Conservation (phyloP, 73 alveolate species). For the Effrenium voratum region DNA sequence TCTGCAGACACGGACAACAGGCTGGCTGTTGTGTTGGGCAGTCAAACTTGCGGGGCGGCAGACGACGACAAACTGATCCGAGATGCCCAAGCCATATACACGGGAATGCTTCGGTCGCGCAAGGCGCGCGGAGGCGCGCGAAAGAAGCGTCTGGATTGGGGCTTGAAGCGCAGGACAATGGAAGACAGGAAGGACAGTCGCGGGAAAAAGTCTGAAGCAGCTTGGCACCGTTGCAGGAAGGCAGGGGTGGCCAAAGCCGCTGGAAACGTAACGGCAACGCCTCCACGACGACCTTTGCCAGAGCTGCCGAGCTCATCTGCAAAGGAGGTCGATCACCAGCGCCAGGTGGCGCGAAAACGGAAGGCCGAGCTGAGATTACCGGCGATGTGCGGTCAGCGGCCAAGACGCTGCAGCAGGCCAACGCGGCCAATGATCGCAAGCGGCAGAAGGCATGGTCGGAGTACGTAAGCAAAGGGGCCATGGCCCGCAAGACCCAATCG, state of each 20-base stretch:
- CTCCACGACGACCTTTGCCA: background rate
- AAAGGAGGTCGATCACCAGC: background rate
- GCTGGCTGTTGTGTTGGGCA: constrained; percentile 17
- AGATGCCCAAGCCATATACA: background rate
- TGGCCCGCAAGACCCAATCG: background rate
- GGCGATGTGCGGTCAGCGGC: background rate
- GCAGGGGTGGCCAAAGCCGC: background rate
- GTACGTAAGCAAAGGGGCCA: too few relatives aligned
- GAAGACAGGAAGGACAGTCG: too few relatives aligned
- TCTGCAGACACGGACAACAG: constrained; percentile 2
- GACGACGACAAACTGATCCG: background rate
- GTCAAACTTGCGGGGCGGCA: background rate
- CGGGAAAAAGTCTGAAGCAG: background rate
- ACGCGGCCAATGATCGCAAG: background rate
- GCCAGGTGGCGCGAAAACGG: background rate
- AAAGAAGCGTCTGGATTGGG: background rate
- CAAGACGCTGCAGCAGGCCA: background rate
- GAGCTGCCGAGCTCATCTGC: background rate
- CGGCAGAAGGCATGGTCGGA: background rate
- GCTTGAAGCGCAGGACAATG: too few relatives aligned
- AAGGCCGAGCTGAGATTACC: constrained; percentile 21
- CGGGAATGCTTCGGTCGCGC: background rate
- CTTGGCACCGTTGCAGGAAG: background rate
- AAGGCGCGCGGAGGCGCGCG: background rate
- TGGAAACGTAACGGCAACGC: background rate